These are phyloP conservation scores for Colletotrichum sp. DNA, from an alignment of 2,329 filamentous ascomycete genomes.

Conservation along the genomic window DNA sequence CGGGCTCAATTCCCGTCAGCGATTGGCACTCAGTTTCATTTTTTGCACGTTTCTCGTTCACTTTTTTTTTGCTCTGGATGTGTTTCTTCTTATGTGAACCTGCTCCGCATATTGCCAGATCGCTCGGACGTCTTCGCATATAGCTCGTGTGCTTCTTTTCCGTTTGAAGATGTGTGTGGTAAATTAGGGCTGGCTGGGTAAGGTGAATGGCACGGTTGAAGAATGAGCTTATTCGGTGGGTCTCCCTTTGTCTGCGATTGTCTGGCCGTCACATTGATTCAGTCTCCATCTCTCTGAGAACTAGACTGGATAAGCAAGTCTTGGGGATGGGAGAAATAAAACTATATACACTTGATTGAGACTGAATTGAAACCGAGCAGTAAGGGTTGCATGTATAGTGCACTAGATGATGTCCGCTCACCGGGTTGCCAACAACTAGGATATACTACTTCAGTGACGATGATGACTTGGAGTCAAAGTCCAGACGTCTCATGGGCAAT, in stretches of 20 bases:
- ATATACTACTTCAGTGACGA: background rate
- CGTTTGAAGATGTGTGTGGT: background rate
- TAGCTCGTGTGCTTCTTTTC: background rate
- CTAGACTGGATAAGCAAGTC: background rate
- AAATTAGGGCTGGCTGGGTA: background rate
- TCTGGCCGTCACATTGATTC: background rate
- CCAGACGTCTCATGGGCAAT: background rate
- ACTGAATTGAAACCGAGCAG: background rate
- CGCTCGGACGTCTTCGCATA: background rate
- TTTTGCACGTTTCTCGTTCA: background rate
- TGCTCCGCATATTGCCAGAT: background rate
- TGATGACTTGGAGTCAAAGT: rapidly evolving
- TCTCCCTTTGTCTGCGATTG: background rate
- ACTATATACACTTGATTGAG: background rate
- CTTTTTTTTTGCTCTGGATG: background rate
- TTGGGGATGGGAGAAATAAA: rapidly evolving
- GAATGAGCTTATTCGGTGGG: background rate
- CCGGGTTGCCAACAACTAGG: background rate
- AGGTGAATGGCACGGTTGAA: background rate
- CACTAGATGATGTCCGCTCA: background rate
- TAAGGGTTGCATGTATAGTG: background rate
- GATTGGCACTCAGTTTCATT: background rate
- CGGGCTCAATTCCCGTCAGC: conserved; percentile 18
- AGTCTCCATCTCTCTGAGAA: background rate
- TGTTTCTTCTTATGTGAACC: background rate